Conservation (phyloP, 805 yeast genomes). For the Wickerhamomyces hampshirensis region DNA sequence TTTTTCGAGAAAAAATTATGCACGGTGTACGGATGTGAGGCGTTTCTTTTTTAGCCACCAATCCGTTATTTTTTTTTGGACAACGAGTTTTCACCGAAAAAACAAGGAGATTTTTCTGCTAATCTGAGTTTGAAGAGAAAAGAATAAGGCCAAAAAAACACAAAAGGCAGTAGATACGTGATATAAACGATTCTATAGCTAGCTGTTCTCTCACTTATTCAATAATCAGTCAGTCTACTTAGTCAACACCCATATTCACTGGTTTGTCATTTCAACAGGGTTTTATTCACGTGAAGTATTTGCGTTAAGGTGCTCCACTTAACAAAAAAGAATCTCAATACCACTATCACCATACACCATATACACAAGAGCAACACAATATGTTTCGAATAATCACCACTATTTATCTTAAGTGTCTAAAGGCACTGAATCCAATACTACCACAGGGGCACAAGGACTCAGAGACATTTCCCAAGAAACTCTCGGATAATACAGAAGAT, state of each 20-base stretch:
- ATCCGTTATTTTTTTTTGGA: neutral
- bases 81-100: neutral
- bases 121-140: too few species aligned
- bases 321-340: neutral
- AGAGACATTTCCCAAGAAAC: neutral
- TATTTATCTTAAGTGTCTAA: constrained; percentile 13
- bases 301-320: neutral
- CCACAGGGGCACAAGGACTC: constrained; percentile 5
- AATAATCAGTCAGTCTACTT: neutral
- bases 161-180: too few species aligned
- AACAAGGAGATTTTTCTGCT: neutral
- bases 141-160: too few species aligned
- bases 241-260: neutral
- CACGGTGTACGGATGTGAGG: neutral
- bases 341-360: neutral
- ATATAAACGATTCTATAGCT: too few species aligned
- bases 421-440: constrained; percentile 14
- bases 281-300: neutral
- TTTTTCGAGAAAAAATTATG: too few species aligned
- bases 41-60: neutral
- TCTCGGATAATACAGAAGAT: neutral
- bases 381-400: neutral
- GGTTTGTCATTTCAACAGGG: neutral
- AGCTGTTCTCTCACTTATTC: too few species aligned
- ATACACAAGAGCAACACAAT: neutral